Percentiles rank a stretch among this genome's conserved stretches.
Evolutionary conservation across 1,284 basidiomycete genomes (phyloP).

Genomic region (Irpex sp.): DNA sequence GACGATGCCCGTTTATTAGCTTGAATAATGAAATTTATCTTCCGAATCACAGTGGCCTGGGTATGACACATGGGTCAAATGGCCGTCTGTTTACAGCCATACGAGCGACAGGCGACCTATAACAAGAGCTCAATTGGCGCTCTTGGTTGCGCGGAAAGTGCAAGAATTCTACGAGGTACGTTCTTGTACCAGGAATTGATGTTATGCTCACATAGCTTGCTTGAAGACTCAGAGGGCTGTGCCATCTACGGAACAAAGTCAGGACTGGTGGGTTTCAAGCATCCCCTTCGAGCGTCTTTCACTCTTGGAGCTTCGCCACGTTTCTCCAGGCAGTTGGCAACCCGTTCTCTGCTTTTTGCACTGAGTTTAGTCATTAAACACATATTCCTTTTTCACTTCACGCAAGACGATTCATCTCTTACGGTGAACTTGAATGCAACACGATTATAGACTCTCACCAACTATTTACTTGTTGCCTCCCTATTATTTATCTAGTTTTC

Average conservation of each 20-base stretch:
- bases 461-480: too few relatives aligned
- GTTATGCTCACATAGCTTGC: too few relatives aligned
- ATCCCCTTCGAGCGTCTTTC: constrained; percentile 4
- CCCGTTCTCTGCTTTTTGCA: not conserved
- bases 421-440: too few relatives aligned
- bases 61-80: not conserved
- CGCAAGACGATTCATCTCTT: too few relatives aligned
- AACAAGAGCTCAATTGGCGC: not conserved
- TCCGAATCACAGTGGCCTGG: constrained; percentile 5
- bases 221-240: too few relatives aligned
- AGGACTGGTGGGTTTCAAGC: constrained; percentile 2
- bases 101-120: not conserved
- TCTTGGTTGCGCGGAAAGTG: not conserved
- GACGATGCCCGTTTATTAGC: not conserved
- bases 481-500: too few relatives aligned
- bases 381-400: too few relatives aligned
- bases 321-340: constrained; percentile 5
- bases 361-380: too few relatives aligned
- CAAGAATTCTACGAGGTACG: not conserved
- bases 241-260: not conserved
- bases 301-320: constrained; percentile 6
- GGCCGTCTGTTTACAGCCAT: not conserved
- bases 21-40: not conserved
- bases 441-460: too few relatives aligned
- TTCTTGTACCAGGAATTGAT: not conserved